Evolutionary conservation across 768 basidiomycete species (phyloP), one percentile per base, ranked within the genome.

Genomic region (Rickenella mellea): DNA sequence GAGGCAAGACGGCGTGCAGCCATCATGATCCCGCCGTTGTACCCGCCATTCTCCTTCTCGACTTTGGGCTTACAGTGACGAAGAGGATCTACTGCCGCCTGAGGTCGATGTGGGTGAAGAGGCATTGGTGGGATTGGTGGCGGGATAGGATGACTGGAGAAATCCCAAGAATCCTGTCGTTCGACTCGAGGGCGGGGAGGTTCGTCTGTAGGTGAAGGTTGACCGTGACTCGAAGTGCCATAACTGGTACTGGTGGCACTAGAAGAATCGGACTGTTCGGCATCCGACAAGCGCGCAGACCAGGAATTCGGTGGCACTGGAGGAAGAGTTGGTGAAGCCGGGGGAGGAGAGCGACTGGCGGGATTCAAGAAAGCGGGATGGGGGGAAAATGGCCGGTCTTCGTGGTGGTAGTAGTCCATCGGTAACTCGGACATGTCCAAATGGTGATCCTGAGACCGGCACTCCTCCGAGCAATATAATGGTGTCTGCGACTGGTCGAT

Each of bases 401-500:
- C 53, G 51, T 57, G 57, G 52, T 66, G 33, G 9, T 19, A 19
- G 33, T 17, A 22, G 10, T 36, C 19, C 3, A 22, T 17, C 4
- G 33, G 19, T 10, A 35, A 30, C 27, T 41, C 46, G 28, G 36
- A 24, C 17, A 46, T 36, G 2, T 32, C 22, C 26, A 40, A 41
- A 42, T 48, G 64, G 50, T 78, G 55, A 58, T 89, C 86, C 29
- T 63, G 62, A 30, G 78, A 58, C 46, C 74, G 69, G 56, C 86
- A 90, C 53, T 80, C 73, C 48, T 85, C 82, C 1, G 85, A 88
- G 62, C 86, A 90, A 64, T 90, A 89, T 45, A 89, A 71, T 15
- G 85, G 85, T 1, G 74, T 77, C n/a, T 83, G 85, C 1, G 69
- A 69, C 57, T 83, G 83, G 64, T 86, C 83, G 63, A 88, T 87